Evolutionary conservation across 164 flowering plant species (phyloP).

Genomic region (Euptelea pleiosperma): DNA sequence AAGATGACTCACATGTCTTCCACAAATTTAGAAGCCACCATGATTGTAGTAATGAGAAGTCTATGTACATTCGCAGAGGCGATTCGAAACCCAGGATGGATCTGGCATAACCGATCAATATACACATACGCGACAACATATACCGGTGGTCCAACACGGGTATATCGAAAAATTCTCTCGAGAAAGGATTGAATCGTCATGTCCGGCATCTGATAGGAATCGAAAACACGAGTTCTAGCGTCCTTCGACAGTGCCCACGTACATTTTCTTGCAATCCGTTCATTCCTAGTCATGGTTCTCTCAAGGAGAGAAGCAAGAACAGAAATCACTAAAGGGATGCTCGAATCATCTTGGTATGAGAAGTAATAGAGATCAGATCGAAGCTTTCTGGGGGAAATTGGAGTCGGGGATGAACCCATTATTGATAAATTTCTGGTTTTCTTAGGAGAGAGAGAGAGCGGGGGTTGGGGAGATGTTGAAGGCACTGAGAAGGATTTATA

Average conservation of each 20-base stretch:
- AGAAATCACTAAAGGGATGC: no score
- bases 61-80: constrained; percentile 61
- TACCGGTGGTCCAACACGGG: constrained; percentile 60
- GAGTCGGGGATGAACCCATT: constrained; percentile 27
- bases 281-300: constrained; percentile 60
- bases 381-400: constrained; percentile 68
- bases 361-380: constrained; percentile 59
- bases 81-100: constrained; percentile 52
- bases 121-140: constrained; percentile 77
- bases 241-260: constrained; percentile 25
- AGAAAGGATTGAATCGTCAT: no score
- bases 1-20: constrained; percentile 66
- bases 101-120: constrained; percentile 67
- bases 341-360: constrained; percentile 44
- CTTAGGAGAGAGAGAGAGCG: no score
- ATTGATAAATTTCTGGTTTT: not conserved
- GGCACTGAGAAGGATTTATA: no score
- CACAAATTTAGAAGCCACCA: constrained; percentile 84
- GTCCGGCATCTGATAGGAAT: constrained; percentile 55
- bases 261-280: constrained; percentile 39
- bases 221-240: constrained; percentile 35
- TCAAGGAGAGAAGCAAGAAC: no score
- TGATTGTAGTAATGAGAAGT: constrained; percentile 73
- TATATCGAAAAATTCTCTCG: constrained; percentile 71
- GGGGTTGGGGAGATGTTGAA: no score